Evolutionary conservation across 352 stramenopile species (phyloP).

Genomic region (Stramenopiles sp.): DNA sequence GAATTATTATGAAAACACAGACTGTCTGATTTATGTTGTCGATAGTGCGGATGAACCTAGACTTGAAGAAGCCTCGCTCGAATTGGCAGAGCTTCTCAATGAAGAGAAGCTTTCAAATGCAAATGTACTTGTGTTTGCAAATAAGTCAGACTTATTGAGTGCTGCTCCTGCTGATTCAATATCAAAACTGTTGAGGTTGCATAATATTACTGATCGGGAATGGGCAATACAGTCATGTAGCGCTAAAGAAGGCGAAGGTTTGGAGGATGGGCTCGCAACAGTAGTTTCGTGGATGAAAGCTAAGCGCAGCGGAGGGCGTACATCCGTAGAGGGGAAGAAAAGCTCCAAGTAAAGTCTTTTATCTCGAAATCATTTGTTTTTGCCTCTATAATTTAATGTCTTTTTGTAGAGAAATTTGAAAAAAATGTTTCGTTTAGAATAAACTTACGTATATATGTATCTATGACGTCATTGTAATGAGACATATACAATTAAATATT

Average conservation of each 20-base stretch:
- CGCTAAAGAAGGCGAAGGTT: constrained; percentile 1
- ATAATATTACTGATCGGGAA: constrained; percentile 6
- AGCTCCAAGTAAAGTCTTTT: too few species aligned
- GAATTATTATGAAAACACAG: constrained; percentile 88
- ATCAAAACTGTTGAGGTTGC: constrained; percentile 5
- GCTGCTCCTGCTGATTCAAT: constrained; percentile 37
- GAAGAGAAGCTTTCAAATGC: constrained; percentile 59
- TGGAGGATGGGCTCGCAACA: constrained; percentile 8
- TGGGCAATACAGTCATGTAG: constrained; percentile 8
- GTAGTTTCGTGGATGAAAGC: too few species aligned
- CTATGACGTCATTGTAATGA: too few species aligned
- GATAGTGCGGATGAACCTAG: constrained; percentile 51
- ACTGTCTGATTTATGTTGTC: constrained; percentile 74
- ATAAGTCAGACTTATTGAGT: constrained; percentile 77
- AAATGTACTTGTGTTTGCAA: constrained; percentile 66
- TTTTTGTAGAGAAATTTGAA: too few species aligned
- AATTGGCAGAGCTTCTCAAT: constrained; percentile 47
- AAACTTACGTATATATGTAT: too few species aligned
- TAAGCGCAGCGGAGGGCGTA: too few species aligned
- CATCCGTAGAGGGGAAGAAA: too few species aligned
- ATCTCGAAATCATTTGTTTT: too few species aligned
- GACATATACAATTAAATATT: too few species aligned
- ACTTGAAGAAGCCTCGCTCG: constrained; percentile 56
- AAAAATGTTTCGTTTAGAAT: too few species aligned
- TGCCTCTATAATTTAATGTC: too few species aligned